Conservation (phyloP, 2,329 filamentous ascomycete genomes). For the Xylaria sp. region DNA sequence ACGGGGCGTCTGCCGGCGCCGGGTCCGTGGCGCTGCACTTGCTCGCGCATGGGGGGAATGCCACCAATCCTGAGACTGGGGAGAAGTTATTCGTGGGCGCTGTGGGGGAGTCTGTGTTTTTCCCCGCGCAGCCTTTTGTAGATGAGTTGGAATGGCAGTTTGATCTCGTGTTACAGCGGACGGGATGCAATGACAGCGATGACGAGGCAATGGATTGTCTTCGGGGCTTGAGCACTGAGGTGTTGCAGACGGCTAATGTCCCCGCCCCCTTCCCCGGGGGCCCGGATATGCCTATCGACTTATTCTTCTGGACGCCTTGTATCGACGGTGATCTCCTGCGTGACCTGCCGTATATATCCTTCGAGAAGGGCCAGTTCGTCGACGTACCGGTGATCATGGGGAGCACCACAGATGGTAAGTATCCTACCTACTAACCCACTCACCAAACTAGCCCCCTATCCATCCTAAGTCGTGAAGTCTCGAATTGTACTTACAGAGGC, state of each 20-base stretch:
- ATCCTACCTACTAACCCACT: not conserved
- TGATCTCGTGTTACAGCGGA: slow-evolving; percentile 44
- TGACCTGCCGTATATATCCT: slow-evolving; percentile 50
- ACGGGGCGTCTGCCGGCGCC: slow-evolving; percentile 66
- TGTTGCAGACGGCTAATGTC: slow-evolving; percentile 50
- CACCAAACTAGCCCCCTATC: too few species aligned
- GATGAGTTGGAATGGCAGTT: slow-evolving; percentile 56
- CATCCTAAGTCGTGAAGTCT: too few species aligned
- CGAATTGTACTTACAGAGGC: too few species aligned
- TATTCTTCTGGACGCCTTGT: slow-evolving; percentile 59
- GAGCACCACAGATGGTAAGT: slow-evolving; percentile 49
- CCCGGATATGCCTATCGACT: slow-evolving; percentile 39
- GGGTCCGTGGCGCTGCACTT: slow-evolving; percentile 55
- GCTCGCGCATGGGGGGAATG: not conserved
- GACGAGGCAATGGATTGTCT: slow-evolving; percentile 50
- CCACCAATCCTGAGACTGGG: not conserved
- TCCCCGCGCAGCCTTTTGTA: slow-evolving; percentile 53
- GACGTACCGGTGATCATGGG: slow-evolving; percentile 54
- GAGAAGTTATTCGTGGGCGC: slow-evolving; percentile 54
- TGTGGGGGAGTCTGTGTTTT: slow-evolving; percentile 56
- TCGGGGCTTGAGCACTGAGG: slow-evolving; percentile 41
- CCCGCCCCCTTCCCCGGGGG: slow-evolving; percentile 49
- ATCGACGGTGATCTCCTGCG: slow-evolving; percentile 54
- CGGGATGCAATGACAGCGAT: slow-evolving; percentile 43
- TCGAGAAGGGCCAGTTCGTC: slow-evolving; percentile 47